These are phyloP conservation scores for Bjerkandera adusta DNA, from an alignment of 1,284 basidiomycete genomes.

Conservation along the genomic window DNA sequence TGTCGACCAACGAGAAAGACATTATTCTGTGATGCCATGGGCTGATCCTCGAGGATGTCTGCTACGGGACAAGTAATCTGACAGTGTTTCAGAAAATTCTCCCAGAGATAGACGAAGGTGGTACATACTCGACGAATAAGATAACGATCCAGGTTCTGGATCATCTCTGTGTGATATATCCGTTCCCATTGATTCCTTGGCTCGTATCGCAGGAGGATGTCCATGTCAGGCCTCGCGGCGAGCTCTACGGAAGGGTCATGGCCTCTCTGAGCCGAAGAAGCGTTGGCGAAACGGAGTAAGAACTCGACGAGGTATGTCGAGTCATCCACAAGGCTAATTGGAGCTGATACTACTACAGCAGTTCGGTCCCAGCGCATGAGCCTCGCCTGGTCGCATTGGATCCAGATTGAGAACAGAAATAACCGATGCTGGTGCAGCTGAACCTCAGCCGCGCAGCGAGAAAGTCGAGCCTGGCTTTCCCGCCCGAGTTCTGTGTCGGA, in stretches of 20 bases:
- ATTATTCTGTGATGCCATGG: too few relatives aligned
- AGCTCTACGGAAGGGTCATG: not conserved
- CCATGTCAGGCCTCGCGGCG: not conserved
- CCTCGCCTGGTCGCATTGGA: not conserved
- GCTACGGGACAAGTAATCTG: too few relatives aligned
- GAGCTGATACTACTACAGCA: not conserved
- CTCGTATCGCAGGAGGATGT: not conserved
- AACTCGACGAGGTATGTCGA: not conserved
- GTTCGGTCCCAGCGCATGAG: not conserved
- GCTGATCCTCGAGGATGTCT: too few relatives aligned
- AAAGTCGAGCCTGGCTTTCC: too few relatives aligned
- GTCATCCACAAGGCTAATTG: not conserved
- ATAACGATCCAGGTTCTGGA: not conserved
- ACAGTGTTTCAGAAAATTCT: not conserved
- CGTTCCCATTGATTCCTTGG: not conserved
- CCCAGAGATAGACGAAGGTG: not conserved
- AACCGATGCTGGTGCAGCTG: not conserved
- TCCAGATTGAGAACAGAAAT: not conserved
- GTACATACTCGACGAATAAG: not conserved
- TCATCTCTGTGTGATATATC: not conserved
- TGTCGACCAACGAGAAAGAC: not conserved
- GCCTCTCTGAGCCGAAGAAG: not conserved
- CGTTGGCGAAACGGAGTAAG: not conserved
- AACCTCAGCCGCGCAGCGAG: not conserved
- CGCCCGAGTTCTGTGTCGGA: too few relatives aligned